Base-by-base conservation (phyloP, 129 eudicot species). In the Escallonia rubra region DNA sequence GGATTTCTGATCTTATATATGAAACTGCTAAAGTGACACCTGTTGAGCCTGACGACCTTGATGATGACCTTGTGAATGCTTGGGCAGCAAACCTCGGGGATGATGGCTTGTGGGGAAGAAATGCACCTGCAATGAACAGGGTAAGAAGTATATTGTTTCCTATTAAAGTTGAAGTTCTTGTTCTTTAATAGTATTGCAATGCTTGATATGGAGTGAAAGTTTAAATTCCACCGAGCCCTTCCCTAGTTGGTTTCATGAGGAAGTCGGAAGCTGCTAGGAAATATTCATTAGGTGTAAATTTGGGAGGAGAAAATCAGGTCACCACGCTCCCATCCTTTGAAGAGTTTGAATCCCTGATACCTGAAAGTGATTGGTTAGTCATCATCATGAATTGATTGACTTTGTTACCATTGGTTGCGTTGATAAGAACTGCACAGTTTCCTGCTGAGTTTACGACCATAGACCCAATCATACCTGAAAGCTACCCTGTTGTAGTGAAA, bases 21-120 rank as follows among this genome's bases (percentile, higher is more conserved):
- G 96, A 89, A 79, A 74, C 85, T 52, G 74, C 85, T 57, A 86
- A 93, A 67, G 80, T 82, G 61, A 78, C 82, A 64, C 66, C 83
- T 65, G 70, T 63, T 59, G 89, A 86, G 76, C 72, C 90, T 63
- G 96, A 89, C 59, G 70, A 77, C 65, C 84, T 93, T 68, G 96
- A 93, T 74, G 96, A 93, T 77, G 98, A 93, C 82, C 95, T 93
- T n/a, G 98, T 93, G 15, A 93, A 93, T 84, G 93, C 90, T 63
- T 93, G 98, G 98, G 98, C 98, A n/a, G 67, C 98, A 23, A 88
- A 78, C 66, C 96, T 93, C 49, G 98, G 91, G 34, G 98, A 93
- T 76, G 97, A 90, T 82, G 95, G 88, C 60, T 78, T 85, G 55
- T 76, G 86, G 87, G 88, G 83, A 66, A 82, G 75, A 44, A 85